Conservation (phyloP, 306 rosid genomes). For the Rosa chinensis region DNA sequence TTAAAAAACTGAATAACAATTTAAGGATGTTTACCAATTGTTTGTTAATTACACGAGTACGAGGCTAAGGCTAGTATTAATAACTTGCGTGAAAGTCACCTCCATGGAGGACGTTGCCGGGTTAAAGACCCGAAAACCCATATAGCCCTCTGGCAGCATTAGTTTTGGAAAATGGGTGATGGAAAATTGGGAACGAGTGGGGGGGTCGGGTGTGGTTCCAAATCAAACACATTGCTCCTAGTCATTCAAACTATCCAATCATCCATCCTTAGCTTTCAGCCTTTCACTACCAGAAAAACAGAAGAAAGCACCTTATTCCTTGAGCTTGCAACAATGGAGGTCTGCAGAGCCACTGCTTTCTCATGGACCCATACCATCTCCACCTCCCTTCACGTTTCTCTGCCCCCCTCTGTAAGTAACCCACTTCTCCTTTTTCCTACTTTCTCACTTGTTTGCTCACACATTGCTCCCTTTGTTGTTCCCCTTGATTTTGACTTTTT, state of each 20-base stretch:
- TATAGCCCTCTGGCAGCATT: no score
- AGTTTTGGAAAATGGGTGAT: not conserved
- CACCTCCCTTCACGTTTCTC: slow-evolving; percentile 52
- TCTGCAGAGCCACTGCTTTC: slow-evolving; percentile 48
- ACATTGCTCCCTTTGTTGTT: slow-evolving; percentile 4
- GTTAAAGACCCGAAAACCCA: no score
- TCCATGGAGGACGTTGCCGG: no score
- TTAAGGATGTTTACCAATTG: no score
- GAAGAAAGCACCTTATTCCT: not conserved
- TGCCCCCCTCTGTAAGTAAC: slow-evolving; percentile 45
- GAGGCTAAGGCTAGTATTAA: no score
- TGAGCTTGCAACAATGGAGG: slow-evolving; percentile 37
- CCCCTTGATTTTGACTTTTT: not conserved
- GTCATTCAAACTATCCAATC: not conserved
- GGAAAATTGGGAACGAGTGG: slow-evolving; percentile 36
- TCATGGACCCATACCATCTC: slow-evolving; percentile 60
- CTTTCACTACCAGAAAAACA: slow-evolving; percentile 4
- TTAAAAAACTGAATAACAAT: no score
- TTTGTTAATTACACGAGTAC: no score
- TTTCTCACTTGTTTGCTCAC: not conserved
- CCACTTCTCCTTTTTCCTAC: not conserved
- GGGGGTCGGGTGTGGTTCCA: slow-evolving; percentile 50
- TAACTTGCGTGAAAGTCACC: no score
- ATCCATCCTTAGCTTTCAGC: not conserved
- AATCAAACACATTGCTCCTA: slow-evolving; percentile 26